Base-by-base conservation (phyloP, 192 early-diverging fungal genomes). In the Fimicolochytrium jonesii region DNA sequence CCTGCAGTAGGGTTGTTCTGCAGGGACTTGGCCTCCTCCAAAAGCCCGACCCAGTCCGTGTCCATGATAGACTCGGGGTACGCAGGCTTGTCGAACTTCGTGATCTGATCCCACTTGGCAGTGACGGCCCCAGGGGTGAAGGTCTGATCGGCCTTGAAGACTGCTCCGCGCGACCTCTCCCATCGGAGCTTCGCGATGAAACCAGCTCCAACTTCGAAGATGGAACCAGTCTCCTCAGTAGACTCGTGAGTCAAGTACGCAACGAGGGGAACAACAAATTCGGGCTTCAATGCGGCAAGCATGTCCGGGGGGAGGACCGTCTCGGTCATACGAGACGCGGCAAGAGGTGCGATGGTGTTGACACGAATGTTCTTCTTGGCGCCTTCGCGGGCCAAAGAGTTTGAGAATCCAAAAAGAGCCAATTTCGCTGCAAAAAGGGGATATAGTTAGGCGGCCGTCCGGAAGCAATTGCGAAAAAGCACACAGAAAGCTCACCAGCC, bases 331-430 rank as follows among this genome's bases (percentile, higher is more conserved):
- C 92, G 83, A 15, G 92, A 94, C 17, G 93, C 95, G 37, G 97
- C 97, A 71, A 98, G 82, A 35, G 97, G 97, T 29, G 95, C 97
- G 75, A 99, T 94, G 46, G 90, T 88, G 74, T 97, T 98, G 68
- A 74, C 79, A 64, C 83, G 83, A 43, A 99, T 93, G 65, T 97
- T 97, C 73, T 97, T 88, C 79, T 87, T 95, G 55, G 73, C 87
- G 63, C 97, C 97, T 77, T 99, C 97, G 41, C 83, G 80, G 26
- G 97, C 95, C 66, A 99, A 81, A 25, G 97, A 88, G 60, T 87
- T 82, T 65, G 90, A 87, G 68, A 99, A 90, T 39, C 92, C 90
- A 58, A 91, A 86, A 33, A 99, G 81, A 28, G 91, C 95, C 66
- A 95, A 84, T 74, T 98, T 99, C 52, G 97, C 97, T 72, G 35